Conservation (phyloP, 345 rosid genomes). For the Gossypium thurberi region DNA sequence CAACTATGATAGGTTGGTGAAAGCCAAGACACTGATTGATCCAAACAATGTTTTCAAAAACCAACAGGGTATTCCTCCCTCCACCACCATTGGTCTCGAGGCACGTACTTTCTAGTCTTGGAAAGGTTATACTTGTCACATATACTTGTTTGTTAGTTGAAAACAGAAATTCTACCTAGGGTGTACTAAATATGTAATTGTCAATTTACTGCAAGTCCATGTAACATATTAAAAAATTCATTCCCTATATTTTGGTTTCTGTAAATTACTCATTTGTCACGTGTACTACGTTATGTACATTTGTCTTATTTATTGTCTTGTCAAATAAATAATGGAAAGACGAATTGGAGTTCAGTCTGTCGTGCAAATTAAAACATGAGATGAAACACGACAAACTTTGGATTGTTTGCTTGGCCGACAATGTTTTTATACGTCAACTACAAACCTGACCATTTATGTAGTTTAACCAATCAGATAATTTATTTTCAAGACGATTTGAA, state of each 20-base stretch:
- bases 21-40: constrained; percentile 41
- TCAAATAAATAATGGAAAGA: neutral
- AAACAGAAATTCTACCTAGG: neutral
- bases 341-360: neutral
- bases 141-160: neutral
- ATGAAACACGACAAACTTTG: neutral
- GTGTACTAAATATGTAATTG: too few relatives aligned
- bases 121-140: neutral
- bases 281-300: neutral
- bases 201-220: too few relatives aligned
- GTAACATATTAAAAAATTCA: too few relatives aligned
- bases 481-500: too few relatives aligned
- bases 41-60: constrained; percentile 37
- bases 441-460: neutral
- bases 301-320: neutral
- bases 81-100: neutral
- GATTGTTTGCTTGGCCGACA: neutral
- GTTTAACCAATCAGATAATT: too few relatives aligned
- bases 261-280: too few relatives aligned
- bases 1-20: constrained; percentile 40
- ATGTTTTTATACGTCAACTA: neutral
- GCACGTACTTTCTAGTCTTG: neutral
- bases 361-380: neutral
- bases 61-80: constrained; percentile 48
- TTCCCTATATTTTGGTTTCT: too few relatives aligned